Base-by-base conservation (phyloP, 352 stramenopile genomes). In the Phytopythium boreale region DNA sequence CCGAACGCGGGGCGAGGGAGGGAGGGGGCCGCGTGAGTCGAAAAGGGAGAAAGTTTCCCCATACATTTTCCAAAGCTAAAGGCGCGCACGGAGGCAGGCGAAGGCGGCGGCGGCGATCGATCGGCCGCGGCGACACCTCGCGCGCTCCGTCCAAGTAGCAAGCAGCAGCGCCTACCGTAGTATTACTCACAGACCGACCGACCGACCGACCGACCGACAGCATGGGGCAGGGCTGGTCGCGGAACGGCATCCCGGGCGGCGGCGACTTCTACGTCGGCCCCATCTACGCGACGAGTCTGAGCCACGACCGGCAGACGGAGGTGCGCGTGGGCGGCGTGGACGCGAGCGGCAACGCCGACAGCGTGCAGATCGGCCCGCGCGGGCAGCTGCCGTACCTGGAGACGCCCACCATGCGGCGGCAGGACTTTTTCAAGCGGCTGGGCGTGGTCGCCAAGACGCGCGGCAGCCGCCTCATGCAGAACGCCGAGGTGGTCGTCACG, bases 231-330 rank as follows among this genome's bases (percentile, higher is more conserved):
- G 71, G 70, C 55, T 71, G 65, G 57, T 90, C 84, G 34, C 77
- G 74, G 50, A 90, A 78, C 55, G 76, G 79, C 47, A 73, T 90
- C 50, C 71, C 76, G 8, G 79, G 79, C 56, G 76, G 82, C 56
- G 84, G 79, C 17, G 85, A 93, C 66, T 95, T 92, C 56, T 93
- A 93, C 67, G 80, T 90, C 19, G 82, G 83, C 9, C 86, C 84
- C 11, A 89, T 91, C 63, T 92, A 93, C 82, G 86, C 84, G 12
- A 93, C 84, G 41, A 92, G 82, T 47, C 71, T 95, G 49, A 95
- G 87, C 60, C 84, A 95, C 67, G 87, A 95, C 66, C 84, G 87
- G 24, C 84, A 93, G 72, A 95, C 87, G 14, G 84, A 95, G 26
- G 84, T 95, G 11, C 78, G 84, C 34, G 66, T 92, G n/a, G 82